Conservation (phyloP, 2,329 filamentous ascomycete genomes). For the Endoconidiophora polonica region DNA sequence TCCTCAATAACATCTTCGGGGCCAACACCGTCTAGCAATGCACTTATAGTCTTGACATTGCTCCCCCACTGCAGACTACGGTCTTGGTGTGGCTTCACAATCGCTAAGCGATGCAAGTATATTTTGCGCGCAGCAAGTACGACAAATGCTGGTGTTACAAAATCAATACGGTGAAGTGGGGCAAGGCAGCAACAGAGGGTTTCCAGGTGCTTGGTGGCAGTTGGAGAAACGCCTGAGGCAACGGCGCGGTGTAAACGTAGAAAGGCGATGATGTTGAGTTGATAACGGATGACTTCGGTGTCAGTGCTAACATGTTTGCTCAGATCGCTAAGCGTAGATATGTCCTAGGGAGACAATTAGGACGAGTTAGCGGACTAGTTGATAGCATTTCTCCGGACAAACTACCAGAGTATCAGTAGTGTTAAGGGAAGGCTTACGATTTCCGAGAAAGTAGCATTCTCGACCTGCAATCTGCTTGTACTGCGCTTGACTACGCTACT, state of each 20-base stretch:
- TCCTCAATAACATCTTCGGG: conserved; percentile 50
- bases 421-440: conserved; percentile 21
- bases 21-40: conserved; percentile 44
- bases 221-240: conserved; percentile 56
- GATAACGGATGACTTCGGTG: conserved; percentile 66
- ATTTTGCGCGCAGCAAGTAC: conserved; percentile 70
- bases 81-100: conserved; percentile 55
- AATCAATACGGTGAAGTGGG: conserved; percentile 63
- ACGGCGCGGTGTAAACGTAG: conserved; percentile 78
- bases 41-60: conserved; percentile 49
- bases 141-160: conserved; percentile 70
- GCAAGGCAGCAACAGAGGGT: conserved; percentile 57
- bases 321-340: conserved; percentile 43
- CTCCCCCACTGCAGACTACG: conserved; percentile 91
- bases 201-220: conserved; percentile 62
- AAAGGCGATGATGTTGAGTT: conserved; percentile 76
- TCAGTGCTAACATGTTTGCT: conserved; percentile 45
- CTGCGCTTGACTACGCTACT: conserved; percentile 30
- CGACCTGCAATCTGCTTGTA: conserved; percentile 14
- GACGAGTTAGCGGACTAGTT: neutral
- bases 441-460: conserved; percentile 21
- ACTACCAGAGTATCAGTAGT: neutral
- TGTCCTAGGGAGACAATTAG: conserved; percentile 25
- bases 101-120: conserved; percentile 66
- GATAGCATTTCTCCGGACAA: neutral